Evolutionary conservation across 2,329 filamentous ascomycete species (phyloP).

Genomic region (Claviceps sorghi): DNA sequence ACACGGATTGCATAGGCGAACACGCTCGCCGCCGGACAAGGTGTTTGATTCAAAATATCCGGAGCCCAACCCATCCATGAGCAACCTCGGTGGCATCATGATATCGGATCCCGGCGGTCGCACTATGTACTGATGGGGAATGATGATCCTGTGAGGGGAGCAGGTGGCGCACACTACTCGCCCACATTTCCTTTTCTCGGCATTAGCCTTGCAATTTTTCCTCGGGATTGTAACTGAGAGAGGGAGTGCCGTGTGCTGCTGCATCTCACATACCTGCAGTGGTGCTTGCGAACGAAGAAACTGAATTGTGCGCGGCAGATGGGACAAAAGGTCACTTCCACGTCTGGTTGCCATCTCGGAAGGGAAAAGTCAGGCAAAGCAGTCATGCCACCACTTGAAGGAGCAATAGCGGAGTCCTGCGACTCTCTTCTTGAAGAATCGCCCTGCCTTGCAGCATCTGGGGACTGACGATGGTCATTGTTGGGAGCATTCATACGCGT

Average conservation of each 20-base stretch:
- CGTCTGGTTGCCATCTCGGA: constrained; percentile 79
- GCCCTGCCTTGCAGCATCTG: not conserved
- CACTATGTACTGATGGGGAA: constrained; percentile 86
- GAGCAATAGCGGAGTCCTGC: not conserved
- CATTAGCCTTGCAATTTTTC: constrained; percentile 6
- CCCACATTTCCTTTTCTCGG: constrained; percentile 61
- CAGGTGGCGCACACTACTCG: constrained; percentile 80
- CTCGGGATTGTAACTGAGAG: not conserved
- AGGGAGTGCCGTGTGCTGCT: not conserved
- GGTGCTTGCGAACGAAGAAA: constrained; percentile 79
- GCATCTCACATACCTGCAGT: constrained; percentile 51
- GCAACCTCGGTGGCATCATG: constrained; percentile 19
- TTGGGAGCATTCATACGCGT: not conserved
- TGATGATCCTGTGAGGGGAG: constrained; percentile 88
- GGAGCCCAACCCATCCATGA: constrained; percentile 25
- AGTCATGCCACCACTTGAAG: not conserved
- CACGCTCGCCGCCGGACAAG: constrained; percentile 40
- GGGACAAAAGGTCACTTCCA: constrained; percentile 66
- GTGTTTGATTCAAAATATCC: constrained; percentile 29
- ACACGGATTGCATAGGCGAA: constrained; percentile 47
- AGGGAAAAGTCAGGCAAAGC: constrained; percentile 34
- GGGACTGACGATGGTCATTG: not conserved
- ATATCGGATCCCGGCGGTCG: constrained; percentile 46
- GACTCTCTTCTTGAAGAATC: not conserved
- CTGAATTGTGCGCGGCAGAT: constrained; percentile 71